A percentile compares a stretch with the other conserved stretches of the same genome.
Conservation (phyloP, 163 green algal genomes). For the Chlorella variabilis region DNA sequence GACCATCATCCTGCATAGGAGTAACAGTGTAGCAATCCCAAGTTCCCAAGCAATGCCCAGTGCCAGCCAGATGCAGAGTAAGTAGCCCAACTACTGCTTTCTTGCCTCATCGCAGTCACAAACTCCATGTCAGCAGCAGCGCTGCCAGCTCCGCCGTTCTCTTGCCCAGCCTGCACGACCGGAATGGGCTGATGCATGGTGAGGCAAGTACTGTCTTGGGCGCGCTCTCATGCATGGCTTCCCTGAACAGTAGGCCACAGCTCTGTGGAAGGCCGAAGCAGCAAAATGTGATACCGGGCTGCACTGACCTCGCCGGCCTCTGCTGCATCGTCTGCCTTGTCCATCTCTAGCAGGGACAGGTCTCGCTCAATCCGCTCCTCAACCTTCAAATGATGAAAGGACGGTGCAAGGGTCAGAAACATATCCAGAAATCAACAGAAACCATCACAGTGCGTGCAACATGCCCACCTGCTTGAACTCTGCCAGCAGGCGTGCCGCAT, state of each 20-base stretch:
- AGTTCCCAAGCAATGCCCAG: too few relatives aligned
- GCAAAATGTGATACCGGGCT: too few relatives aligned
- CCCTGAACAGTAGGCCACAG: too few relatives aligned
- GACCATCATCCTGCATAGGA: slow-evolving; percentile 4
- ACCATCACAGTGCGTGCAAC: too few relatives aligned
- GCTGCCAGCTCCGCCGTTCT: background rate
- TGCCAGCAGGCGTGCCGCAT: background rate
- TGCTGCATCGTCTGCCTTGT: background rate
- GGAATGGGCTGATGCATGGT: too few relatives aligned
- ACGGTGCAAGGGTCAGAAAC: background rate
- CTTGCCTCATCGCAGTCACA: slow-evolving; percentile 12
- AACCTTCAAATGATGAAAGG: background rate
- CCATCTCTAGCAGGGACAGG: background rate
- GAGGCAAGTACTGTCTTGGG: too few relatives aligned
- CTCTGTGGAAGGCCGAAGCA: too few relatives aligned
- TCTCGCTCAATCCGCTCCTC: slow-evolving; percentile 2
- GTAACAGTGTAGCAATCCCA: too few relatives aligned
- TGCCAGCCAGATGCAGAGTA: too few relatives aligned
- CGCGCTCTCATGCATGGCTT: too few relatives aligned
- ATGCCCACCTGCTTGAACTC: slow-evolving; percentile 3
- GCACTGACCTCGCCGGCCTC: slow-evolving; percentile 14
- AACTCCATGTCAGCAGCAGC: background rate
- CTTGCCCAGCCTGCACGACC: too few relatives aligned
- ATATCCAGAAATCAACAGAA: background rate
- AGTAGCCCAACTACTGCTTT: too few relatives aligned